phyloP scores from a whole-genome alignment of 2,329 filamentous ascomycete genomes.

The Berkeleyomyces basicola region DNA sequence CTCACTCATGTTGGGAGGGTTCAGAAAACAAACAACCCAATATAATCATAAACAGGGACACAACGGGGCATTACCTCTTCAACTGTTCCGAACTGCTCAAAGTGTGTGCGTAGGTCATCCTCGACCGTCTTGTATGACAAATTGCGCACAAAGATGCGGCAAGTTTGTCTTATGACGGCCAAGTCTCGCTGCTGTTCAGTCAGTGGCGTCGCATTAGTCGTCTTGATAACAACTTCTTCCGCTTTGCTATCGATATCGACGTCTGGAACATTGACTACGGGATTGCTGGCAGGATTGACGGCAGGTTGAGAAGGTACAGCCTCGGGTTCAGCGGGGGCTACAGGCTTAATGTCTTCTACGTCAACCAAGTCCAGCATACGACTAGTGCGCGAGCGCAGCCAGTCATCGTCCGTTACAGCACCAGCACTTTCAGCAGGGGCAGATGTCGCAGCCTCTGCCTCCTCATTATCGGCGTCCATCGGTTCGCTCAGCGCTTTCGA shows the following conservation, averaged over 20 bases:
- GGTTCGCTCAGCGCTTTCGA: conserved; percentile 21
- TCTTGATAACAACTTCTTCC: neutral
- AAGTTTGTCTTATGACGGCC: conserved; percentile 51
- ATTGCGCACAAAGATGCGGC: conserved; percentile 77
- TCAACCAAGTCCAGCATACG: conserved; percentile 72
- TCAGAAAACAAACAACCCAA: neutral
- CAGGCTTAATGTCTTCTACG: conserved; percentile 38
- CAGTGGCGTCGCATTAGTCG: neutral
- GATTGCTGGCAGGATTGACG: neutral
- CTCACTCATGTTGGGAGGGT: neutral
- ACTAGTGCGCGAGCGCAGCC: conserved; percentile 79
- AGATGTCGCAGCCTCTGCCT: conserved; percentile 4
- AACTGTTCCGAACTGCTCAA: conserved; percentile 55
- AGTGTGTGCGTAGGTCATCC: conserved; percentile 57
- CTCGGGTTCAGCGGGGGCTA: conserved; percentile 1
- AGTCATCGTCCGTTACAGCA: conserved; percentile 63
- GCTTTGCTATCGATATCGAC: neutral
- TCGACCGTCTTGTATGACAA: conserved; percentile 66
- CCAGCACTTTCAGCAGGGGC: conserved; percentile 14
- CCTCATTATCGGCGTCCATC: conserved; percentile 9
- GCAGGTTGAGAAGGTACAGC: neutral
- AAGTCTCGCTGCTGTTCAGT: conserved; percentile 27
- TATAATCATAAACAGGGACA: neutral
- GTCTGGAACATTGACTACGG: neutral
- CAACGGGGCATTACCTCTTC: conserved; percentile 61